Conservation (phyloP, 2,329 filamentous ascomycete species). For the Monilinia vaccinii-corymbosi region DNA sequence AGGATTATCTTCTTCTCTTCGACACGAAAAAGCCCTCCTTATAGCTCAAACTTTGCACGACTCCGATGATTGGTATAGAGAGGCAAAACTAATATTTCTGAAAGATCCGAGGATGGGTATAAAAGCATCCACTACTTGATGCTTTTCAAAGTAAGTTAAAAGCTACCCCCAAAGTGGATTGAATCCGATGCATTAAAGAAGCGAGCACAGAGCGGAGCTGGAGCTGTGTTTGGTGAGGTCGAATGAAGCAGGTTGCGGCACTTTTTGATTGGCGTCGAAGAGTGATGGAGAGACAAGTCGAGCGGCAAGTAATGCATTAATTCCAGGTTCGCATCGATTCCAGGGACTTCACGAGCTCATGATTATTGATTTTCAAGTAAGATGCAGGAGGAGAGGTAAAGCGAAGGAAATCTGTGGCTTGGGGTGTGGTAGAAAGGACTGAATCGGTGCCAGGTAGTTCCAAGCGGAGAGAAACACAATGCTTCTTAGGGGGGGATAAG, state of each 20-base stretch:
- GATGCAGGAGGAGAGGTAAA: constrained; percentile 16
- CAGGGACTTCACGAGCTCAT: constrained; percentile 14
- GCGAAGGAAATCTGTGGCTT: constrained; percentile 23
- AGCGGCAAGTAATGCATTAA: constrained; percentile 8
- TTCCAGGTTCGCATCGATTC: constrained; percentile 11
- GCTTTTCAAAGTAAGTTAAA: not conserved
- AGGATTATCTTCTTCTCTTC: constrained; percentile 11
- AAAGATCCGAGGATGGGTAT: not conserved
- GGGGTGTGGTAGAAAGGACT: constrained; percentile 16
- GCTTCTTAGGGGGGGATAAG: constrained; percentile 19
- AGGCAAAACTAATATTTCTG: not conserved
- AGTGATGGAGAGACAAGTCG: not conserved
- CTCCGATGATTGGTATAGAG: not conserved
- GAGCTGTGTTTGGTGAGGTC: not conserved
- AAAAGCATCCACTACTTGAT: constrained; percentile 7
- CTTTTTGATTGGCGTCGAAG: constrained; percentile 10
- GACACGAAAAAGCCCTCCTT: not conserved
- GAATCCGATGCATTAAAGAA: constrained; percentile 5
- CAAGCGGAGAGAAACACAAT: constrained; percentile 19
- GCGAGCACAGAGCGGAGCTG: constrained; percentile 1
- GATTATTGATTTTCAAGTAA: constrained; percentile 19
- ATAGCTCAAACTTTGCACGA: not conserved
- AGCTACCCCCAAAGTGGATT: not conserved
- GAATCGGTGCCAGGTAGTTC: constrained; percentile 20
- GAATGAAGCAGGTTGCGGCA: constrained; percentile 4